A percentile compares a stretch with the other conserved stretches of the same genome.
Evolutionary conservation across 305 asterid genomes (phyloP).

Genomic region (Withania somnifera): DNA sequence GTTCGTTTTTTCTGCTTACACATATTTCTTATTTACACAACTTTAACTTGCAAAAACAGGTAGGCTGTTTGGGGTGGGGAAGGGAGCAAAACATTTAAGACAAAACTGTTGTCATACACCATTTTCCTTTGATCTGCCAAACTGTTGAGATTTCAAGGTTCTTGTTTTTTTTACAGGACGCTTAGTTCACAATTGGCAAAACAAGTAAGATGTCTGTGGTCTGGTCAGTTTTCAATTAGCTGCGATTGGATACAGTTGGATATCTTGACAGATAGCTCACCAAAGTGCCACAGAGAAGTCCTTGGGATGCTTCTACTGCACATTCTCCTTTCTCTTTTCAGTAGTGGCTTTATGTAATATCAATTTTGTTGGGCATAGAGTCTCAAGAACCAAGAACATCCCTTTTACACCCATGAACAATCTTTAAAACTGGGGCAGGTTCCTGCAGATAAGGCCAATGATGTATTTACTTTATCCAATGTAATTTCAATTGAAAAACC

Average conservation of each 20-base stretch:
- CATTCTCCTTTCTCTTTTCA: conserved; percentile 44
- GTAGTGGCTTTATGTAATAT: conserved; percentile 39
- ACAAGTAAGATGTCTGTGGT: conserved; percentile 35
- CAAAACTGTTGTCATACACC: neutral
- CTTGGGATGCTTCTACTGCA: conserved; percentile 43
- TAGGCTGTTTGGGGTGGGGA: neutral
- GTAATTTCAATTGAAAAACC: too few species aligned
- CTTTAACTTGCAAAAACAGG: neutral
- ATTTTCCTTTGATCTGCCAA: neutral
- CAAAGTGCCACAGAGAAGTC: conserved; percentile 11
- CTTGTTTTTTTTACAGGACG: conserved; percentile 29
- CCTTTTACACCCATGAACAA: conserved; percentile 38
- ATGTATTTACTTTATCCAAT: too few species aligned
- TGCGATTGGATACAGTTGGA: conserved; percentile 54
- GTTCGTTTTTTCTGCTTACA: neutral
- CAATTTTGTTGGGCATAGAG: conserved; percentile 31
- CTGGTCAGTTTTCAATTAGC: conserved; percentile 49
- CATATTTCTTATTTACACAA: neutral
- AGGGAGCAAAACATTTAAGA: neutral
- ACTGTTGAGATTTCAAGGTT: neutral
- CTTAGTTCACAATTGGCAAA: conserved; percentile 47
- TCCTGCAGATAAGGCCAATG: neutral
- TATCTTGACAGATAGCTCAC: conserved; percentile 17
- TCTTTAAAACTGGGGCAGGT: conserved; percentile 18
- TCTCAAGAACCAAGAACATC: conserved; percentile 18